These are phyloP conservation scores for Wickerhamiella cacticola DNA, from an alignment of 805 yeast species.

Conservation along the genomic window DNA sequence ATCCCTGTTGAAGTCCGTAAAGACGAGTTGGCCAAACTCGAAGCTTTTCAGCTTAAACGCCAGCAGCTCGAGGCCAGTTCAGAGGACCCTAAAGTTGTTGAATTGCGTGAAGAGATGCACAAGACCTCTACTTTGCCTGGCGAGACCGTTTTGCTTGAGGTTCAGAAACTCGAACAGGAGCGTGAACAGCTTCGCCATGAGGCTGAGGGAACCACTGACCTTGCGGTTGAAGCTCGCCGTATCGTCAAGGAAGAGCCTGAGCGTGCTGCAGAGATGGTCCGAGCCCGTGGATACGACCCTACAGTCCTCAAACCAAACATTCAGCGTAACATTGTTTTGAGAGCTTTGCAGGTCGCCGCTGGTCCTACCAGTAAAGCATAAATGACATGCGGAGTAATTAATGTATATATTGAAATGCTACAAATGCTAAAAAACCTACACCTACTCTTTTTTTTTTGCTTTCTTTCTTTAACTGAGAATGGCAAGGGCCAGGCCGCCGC, in stretches of 20 bases:
- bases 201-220: slow-evolving; percentile 20
- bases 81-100: slow-evolving; percentile 21
- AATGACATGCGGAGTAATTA: background rate
- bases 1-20: slow-evolving; percentile 53
- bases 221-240: slow-evolving; percentile 22
- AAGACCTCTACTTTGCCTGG: slow-evolving; percentile 26
- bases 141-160: slow-evolving; percentile 33
- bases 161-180: slow-evolving; percentile 31
- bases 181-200: slow-evolving; percentile 29
- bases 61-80: slow-evolving; percentile 21
- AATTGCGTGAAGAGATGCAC: slow-evolving; percentile 17
- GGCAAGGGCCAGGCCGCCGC: slow-evolving; percentile 31
- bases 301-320: slow-evolving; percentile 38
- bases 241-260: slow-evolving; percentile 28
- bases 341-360: slow-evolving; percentile 5
- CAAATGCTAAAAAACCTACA: slow-evolving; percentile 2
- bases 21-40: slow-evolving; percentile 52
- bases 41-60: slow-evolving; percentile 44
- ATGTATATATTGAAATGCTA: slow-evolving; percentile 5
- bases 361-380: background rate
- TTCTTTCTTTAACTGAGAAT: slow-evolving; percentile 14
- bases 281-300: slow-evolving; percentile 32
- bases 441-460: no score
- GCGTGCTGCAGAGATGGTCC: slow-evolving; percentile 31
- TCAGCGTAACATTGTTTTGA: slow-evolving; percentile 49